These are phyloP conservation scores for Penicillium dipodomyicola DNA, from an alignment of 495 filamentous ascomycete genomes.

Conservation along the genomic window DNA sequence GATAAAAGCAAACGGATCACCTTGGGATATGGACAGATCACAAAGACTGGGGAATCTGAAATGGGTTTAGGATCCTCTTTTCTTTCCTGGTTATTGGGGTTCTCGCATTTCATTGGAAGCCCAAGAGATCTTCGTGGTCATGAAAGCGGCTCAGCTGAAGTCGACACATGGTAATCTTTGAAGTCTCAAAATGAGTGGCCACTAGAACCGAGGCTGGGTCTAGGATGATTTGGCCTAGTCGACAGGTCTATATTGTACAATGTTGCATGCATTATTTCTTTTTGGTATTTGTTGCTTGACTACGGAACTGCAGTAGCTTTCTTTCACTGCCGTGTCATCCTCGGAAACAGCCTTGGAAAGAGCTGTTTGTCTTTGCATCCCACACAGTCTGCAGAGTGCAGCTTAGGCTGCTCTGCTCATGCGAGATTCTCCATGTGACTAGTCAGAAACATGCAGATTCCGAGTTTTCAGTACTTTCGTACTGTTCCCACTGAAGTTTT, in stretches of 20 bases:
- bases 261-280: too few relatives aligned
- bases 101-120: conserved; percentile 5
- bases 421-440: conserved; percentile 1
- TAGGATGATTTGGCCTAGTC: conserved; percentile 8
- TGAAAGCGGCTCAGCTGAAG: conserved; percentile 9
- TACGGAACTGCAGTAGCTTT: conserved; percentile 1
- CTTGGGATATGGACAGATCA: conserved; percentile 12
- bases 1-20: background rate
- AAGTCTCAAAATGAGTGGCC: background rate
- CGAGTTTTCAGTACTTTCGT: background rate
- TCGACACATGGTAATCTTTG: conserved; percentile 9
- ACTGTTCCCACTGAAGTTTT: background rate
- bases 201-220: background rate
- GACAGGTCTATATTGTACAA: background rate
- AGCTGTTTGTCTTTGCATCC: background rate
- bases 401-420: background rate
- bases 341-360: background rate
- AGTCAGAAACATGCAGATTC: conserved; percentile 1
- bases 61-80: conserved; percentile 1
- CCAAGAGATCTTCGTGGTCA: conserved; percentile 5
- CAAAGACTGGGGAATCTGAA: conserved; percentile 1
- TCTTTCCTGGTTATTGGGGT: background rate
- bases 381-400: background rate
- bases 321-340: background rate
- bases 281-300: background rate